Evolutionary conservation across 345 rosid genomes (phyloP).

Genomic region (Linum usitatissimum): DNA sequence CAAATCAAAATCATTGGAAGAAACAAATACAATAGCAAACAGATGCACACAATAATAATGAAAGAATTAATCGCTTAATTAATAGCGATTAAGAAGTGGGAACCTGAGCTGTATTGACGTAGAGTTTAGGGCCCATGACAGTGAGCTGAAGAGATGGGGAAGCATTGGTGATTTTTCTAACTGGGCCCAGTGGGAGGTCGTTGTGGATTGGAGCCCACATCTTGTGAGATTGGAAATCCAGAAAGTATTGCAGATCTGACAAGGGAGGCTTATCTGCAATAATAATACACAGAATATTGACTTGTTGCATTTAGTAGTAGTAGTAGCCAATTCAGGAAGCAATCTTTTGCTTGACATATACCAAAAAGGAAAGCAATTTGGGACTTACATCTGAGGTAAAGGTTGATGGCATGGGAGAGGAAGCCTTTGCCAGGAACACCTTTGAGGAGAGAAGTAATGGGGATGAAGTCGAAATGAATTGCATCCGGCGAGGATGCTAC

Average conservation of each 20-base stretch:
- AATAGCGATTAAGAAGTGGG: no score
- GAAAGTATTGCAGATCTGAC: slow-evolving; percentile 55
- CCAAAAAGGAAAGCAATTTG: no score
- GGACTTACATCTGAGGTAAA: slow-evolving; percentile 75
- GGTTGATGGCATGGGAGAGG: slow-evolving; percentile 88
- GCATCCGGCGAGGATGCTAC: slow-evolving; percentile 68
- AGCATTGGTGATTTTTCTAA: slow-evolving; percentile 42
- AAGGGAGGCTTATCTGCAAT: slow-evolving; percentile 78
- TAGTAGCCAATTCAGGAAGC: no score
- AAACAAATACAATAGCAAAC: no score
- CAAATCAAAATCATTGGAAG: no score
- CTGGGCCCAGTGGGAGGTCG: slow-evolving; percentile 74
- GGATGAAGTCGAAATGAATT: slow-evolving; percentile 56
- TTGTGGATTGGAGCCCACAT: slow-evolving; percentile 87
- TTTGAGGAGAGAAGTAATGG: slow-evolving; percentile 80
- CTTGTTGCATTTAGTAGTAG: no score
- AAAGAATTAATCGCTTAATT: no score
- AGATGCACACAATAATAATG: no score
- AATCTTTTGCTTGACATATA: no score
- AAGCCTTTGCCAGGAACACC: slow-evolving; percentile 73
- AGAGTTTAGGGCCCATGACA: slow-evolving; percentile 80
- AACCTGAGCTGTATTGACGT: slow-evolving; percentile 69
- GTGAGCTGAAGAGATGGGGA: slow-evolving; percentile 57
- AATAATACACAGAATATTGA: no score
- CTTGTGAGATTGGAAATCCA: slow-evolving; percentile 68